Percentiles rank a stretch among this genome's conserved stretches.
Evolutionary conservation across 1,284 basidiomycete species (phyloP).

Genomic region (Cronartium quercuum): DNA sequence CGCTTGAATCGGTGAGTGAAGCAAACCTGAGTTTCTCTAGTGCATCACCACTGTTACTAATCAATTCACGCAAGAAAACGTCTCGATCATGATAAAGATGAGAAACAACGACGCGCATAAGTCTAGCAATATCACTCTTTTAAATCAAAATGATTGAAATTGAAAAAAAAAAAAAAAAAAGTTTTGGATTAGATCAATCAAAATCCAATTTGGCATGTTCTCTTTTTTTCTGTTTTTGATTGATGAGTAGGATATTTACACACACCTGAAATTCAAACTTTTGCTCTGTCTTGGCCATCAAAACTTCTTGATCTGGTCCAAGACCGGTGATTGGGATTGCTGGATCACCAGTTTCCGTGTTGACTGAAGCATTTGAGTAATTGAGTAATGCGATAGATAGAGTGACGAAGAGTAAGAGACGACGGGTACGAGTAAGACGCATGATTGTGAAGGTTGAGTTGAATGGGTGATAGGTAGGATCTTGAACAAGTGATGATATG

Average conservation of each 20-base stretch:
- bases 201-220: not conserved
- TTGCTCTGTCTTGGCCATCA: constrained; percentile 29
- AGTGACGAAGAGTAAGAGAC: constrained; percentile 15
- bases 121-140: constrained; percentile 82
- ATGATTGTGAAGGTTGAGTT: not conserved
- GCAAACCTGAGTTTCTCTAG: constrained; percentile 83
- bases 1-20: constrained; percentile 63
- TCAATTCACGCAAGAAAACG: constrained; percentile 83
- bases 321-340: constrained; percentile 20
- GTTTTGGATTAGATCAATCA: not conserved
- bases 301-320: constrained; percentile 33
- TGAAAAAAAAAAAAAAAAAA: not conserved
- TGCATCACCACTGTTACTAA: constrained; percentile 92
- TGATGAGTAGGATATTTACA: too few species aligned
- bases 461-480: too few species aligned
- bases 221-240: too few species aligned
- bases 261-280: constrained; percentile 37
- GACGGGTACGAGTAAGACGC: constrained; percentile 3
- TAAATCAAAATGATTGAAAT: not conserved
- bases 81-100: constrained; percentile 57
- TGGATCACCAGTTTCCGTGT: not conserved
- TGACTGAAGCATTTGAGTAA: constrained; percentile 1
- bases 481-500: too few species aligned
- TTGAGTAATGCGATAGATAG: constrained; percentile 9
- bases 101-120: constrained; percentile 86